These are phyloP conservation scores for Bolboschoenus planiculmis DNA, from an alignment of 176 grass and related monocot genomes.

Conservation along the genomic window DNA sequence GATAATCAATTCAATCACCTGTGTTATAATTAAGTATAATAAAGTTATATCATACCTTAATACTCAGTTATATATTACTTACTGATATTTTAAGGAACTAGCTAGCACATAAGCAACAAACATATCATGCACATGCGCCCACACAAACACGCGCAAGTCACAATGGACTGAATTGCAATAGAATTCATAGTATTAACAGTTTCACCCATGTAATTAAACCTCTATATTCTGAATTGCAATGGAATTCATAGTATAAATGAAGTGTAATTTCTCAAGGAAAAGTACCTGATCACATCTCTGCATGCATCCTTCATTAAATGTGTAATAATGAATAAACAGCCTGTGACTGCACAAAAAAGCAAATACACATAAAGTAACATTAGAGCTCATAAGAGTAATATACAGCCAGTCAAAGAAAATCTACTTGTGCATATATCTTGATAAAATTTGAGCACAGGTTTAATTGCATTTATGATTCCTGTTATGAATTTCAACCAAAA, in stretches of 20 bases:
- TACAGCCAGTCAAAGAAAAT: not conserved
- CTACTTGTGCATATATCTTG: not conserved
- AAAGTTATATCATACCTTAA: not conserved
- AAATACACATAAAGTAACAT: not conserved
- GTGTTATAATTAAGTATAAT: not conserved
- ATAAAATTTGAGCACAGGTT: not conserved
- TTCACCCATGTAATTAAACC: not conserved
- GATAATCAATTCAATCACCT: slow-evolving; percentile 58
- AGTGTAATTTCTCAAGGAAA: not conserved
- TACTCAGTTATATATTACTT: too few relatives aligned
- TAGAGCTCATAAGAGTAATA: not conserved
- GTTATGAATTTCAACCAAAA: not conserved
- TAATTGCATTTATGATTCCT: not conserved
- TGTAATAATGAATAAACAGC: slow-evolving; percentile 84
- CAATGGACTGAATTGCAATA: too few relatives aligned
- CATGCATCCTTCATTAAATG: slow-evolving; percentile 50
- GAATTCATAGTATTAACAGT: not conserved
- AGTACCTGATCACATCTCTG: slow-evolving; percentile 62
- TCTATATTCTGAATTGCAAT: not conserved
- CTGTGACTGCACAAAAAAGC: slow-evolving; percentile 45
- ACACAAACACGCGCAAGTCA: too few relatives aligned
- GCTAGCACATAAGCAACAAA: not conserved
- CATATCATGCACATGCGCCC: not conserved
- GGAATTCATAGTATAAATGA: not conserved
- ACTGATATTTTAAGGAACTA: not conserved